Conservation (phyloP, 441 rosid species). For the Populus hybrid region DNA sequence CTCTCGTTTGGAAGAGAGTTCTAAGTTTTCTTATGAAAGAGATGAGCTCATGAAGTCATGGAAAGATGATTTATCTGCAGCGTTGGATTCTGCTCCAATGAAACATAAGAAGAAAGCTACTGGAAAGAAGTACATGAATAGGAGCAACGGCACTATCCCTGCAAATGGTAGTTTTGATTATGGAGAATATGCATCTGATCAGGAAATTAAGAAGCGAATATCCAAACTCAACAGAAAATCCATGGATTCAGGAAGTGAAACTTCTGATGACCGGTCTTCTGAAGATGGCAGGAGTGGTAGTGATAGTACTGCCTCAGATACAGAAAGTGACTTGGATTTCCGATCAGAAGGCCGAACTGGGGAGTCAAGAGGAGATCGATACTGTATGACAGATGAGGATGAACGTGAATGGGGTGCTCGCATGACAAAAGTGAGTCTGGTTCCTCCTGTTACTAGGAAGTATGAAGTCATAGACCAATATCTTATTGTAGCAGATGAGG, state of each 20-base stretch:
- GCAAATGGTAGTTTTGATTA: constrained; percentile 55
- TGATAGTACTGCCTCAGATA: constrained; percentile 72
- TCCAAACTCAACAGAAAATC: constrained; percentile 83
- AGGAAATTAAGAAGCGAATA: constrained; percentile 87
- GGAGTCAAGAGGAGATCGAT: constrained; percentile 63
- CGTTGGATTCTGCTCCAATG: constrained; percentile 42
- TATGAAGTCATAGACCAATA: constrained; percentile 91
- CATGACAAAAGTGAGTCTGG: constrained; percentile 96
- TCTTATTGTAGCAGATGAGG: constrained; percentile 85
- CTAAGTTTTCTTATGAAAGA: constrained; percentile 75
- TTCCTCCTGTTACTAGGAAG: constrained; percentile 99
- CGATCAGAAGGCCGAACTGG: constrained; percentile 54
- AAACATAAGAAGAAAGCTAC: constrained; percentile 63
- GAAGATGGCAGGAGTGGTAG: constrained; percentile 61
- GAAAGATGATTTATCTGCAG: constrained; percentile 66
- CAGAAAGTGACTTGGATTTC: constrained; percentile 87
- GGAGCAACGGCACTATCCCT: constrained; percentile 55
- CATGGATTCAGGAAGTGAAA: constrained; percentile 88
- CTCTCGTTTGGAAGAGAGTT: constrained; percentile 80
- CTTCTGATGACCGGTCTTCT: constrained; percentile 85
- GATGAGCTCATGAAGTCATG: constrained; percentile 78
- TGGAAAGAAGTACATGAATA: constrained; percentile 69
- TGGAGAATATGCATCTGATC: constrained; percentile 87
- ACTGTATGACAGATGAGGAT: constrained; percentile 63
- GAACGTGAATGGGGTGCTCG: constrained; percentile 99